Conservation (phyloP, 345 rosid species). For the Noccaea caerulescens region DNA sequence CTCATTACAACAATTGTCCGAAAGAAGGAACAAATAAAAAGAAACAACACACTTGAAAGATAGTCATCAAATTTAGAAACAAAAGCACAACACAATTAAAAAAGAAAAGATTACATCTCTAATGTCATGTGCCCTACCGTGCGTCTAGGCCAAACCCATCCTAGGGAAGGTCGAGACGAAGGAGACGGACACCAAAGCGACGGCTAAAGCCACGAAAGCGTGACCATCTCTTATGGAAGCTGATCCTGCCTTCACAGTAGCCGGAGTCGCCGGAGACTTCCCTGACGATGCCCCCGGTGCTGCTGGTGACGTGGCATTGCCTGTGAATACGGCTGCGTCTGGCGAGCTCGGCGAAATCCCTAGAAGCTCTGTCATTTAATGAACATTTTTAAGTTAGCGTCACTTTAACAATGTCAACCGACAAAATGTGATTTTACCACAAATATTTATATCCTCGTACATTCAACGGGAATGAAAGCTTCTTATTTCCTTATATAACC, state of each 20-base stretch:
- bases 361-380: conserved; percentile 62
- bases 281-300: conserved; percentile 34
- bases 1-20: conserved; percentile 32
- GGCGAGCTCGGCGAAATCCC: conserved; percentile 84
- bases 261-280: conserved; percentile 32
- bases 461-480: background rate
- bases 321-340: conserved; percentile 66
- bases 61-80: conserved; percentile 20
- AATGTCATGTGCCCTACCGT: conserved; percentile 5
- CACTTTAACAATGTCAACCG: conserved; percentile 12
- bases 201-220: conserved; percentile 24
- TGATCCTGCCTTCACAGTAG: conserved; percentile 32
- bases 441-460: background rate
- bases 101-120: conserved; percentile 25
- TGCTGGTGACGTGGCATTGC: conserved; percentile 45
- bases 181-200: conserved; percentile 40
- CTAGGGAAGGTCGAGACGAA: conserved; percentile 30
- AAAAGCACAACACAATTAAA: conserved; percentile 7
- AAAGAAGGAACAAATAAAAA: background rate
- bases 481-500: conserved; percentile 4
- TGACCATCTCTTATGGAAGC: conserved; percentile 32
- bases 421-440: background rate
- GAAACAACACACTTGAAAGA: conserved; percentile 3
- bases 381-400: conserved; percentile 13
- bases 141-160: conserved; percentile 21